A percentile compares a stretch with the other conserved stretches of the same genome.
These are phyloP conservation scores for Fusarium sp. DNA, from an alignment of 2,329 filamentous ascomycete species.

Conservation along the genomic window DNA sequence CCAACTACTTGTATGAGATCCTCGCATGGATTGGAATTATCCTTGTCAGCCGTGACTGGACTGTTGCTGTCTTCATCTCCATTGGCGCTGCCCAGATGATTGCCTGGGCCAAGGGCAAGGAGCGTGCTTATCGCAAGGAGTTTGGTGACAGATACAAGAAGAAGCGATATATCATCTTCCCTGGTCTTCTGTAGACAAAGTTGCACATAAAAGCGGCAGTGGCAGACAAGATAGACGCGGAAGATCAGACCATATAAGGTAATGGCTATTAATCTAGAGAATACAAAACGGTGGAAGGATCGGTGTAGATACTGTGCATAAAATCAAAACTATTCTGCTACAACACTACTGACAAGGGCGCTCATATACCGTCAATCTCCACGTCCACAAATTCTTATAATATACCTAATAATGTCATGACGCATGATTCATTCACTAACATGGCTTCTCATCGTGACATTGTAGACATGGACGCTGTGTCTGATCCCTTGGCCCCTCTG, in stretches of 20 bases:
- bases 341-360: slow-evolving; percentile 5
- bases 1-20: slow-evolving; percentile 96
- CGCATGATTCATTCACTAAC: slow-evolving; percentile 5
- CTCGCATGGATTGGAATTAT: slow-evolving; percentile 88
- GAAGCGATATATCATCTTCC: slow-evolving; percentile 87
- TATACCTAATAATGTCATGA: slow-evolving; percentile 6
- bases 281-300: slow-evolving; percentile 12
- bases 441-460: slow-evolving; percentile 38
- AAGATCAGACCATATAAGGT: background rate
- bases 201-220: background rate
- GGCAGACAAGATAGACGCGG: background rate
- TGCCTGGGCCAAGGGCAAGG: slow-evolving; percentile 91
- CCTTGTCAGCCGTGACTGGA: slow-evolving; percentile 82
- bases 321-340: slow-evolving; percentile 6
- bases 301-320: slow-evolving; percentile 15
- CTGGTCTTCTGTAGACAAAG: slow-evolving; percentile 74
- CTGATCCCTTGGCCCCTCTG: slow-evolving; percentile 52
- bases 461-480: slow-evolving; percentile 55
- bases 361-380: background rate
- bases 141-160: slow-evolving; percentile 96
- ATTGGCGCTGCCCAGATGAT: slow-evolving; percentile 85
- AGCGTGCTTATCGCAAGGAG: slow-evolving; percentile 87
- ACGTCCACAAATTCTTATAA: slow-evolving; percentile 11
- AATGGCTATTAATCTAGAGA: background rate
- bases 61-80: slow-evolving; percentile 80